Base-by-base conservation (phyloP, 208 protist genomes). In the Acanthamoeba healyi region DNA sequence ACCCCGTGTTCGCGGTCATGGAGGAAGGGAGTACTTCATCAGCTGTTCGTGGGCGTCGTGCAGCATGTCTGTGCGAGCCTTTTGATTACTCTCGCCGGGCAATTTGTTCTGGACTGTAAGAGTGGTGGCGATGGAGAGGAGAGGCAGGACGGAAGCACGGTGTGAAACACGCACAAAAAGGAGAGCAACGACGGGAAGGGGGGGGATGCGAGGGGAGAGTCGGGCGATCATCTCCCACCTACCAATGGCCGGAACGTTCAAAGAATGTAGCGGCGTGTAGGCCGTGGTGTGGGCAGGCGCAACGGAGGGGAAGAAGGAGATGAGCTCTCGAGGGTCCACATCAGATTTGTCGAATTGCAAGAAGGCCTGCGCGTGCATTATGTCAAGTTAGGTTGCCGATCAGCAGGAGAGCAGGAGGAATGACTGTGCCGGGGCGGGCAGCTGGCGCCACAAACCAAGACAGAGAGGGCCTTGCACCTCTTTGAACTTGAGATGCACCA, bases 321-420 rank as follows among this genome's bases (percentile, higher is more conserved):
- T 84, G 74, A 84, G 74, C 44, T 84, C 74, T n/a, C 74, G 74
- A 10, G 74, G 74, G 24, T 84, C 74, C 29, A 84, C 54, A 51
- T 84, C 74, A 6, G 74, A 84, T 24, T 56, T 44, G 42, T 84
- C 74, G 22, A 84, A 84, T 38, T 84, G 42, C 12, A 14, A 3
- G 15, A 84, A 84, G 74, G 74, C 63, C 63, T 72, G 63, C 51
- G n/a, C n/a, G n/a, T n/a, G n/a, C n/a, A n/a, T n/a, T n/a, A n/a
- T n/a, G n/a, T n/a, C n/a, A n/a, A n/a, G n/a, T n/a, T n/a, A n/a
- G n/a, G n/a, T n/a, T n/a, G n/a, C n/a, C n/a, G n/a, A n/a, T n/a
- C n/a, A n/a, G n/a, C n/a, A n/a, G n/a, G n/a, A n/a, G n/a, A n/a
- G n/a, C n/a, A n/a, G n/a, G n/a, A n/a, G n/a, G n/a, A n/a, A n/a